Percentiles rank a stretch among this genome's conserved stretches.
Conservation (phyloP, 371 early-diverging fungal species). For the Astathelohania contejeani region DNA sequence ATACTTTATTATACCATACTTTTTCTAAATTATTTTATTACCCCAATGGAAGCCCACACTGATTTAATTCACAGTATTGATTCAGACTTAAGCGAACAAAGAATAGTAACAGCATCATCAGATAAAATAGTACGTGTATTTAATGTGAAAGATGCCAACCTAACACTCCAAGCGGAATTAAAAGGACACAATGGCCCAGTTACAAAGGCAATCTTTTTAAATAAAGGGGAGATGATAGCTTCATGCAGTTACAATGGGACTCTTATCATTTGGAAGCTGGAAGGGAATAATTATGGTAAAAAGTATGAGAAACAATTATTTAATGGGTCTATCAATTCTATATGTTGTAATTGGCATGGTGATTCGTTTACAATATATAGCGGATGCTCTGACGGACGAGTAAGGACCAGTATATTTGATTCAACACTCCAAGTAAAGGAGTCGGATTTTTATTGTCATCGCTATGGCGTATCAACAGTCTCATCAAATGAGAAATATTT, state of each 20-base stretch:
- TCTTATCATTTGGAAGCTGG: conserved; percentile 42
- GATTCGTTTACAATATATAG: conserved; percentile 32
- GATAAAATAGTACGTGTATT: conserved; percentile 26
- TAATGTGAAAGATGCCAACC: conserved; percentile 1
- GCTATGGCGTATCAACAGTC: conserved; percentile 40
- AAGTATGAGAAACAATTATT: conserved; percentile 35
- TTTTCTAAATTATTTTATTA: too few relatives aligned
- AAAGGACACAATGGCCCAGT: conserved; percentile 9
- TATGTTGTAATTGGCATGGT: conserved; percentile 5
- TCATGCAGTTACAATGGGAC: conserved; percentile 35
- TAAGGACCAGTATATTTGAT: conserved; percentile 30
- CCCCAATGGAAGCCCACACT: conserved; percentile 27
- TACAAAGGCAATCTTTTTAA: conserved; percentile 28
- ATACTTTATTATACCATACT: too few relatives aligned
- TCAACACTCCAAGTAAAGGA: conserved; percentile 3
- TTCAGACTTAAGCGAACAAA: conserved; percentile 24
- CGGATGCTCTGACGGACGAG: conserved; percentile 49
- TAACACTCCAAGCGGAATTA: conserved; percentile 7
- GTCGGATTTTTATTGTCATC: conserved; percentile 18
- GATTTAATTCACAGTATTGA: conserved; percentile 27
- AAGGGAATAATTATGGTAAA: conserved; percentile 10
- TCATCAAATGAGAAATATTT: conserved; percentile 28
- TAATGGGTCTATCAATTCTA: conserved; percentile 41
- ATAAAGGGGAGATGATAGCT: conserved; percentile 35
- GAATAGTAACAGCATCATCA: conserved; percentile 15